Base-by-base conservation (phyloP, 768 basidiomycete species). In the Pholiota microspora region DNA sequence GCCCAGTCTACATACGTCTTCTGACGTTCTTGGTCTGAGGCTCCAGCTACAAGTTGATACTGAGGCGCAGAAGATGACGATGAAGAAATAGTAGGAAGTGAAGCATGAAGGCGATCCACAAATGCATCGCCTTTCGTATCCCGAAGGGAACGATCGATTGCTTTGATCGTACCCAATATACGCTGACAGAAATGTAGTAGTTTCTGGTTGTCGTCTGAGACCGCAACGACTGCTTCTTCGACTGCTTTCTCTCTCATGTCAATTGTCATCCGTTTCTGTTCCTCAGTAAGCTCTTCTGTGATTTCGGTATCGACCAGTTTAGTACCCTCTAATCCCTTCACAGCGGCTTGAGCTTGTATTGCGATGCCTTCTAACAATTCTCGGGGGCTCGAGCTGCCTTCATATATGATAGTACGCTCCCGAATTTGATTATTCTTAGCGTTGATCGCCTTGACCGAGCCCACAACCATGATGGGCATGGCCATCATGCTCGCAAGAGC, bases 401-500 rank as follows among this genome's bases (percentile, higher is more conserved):
- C 95, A 65, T 97, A 98, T 46, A 90, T 69, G 55, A 95, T 86
- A 2, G 83, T 86, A 27, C 92, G 85, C 67, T 94, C 93, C 27
- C 92, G 83, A 55, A 86, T 81, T 7, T 79, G 74, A 13, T 78
- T 70, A 56, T 73, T 76, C 74, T 81, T 85, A n/a, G 82, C 73
- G 3, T 76, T 74, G n/a, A 84, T 73, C 5, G 78, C 73, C 65
- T 88, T 88, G 49, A 84, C 79, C 16, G 87, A 87, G 4, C 79
- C 76, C 16, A 84, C 81, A n/a, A 85, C 84, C 93, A 94, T 94
- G 65, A 92, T 92, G 5, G 94, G 93, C 92, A 95, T 96, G 1
- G 92, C 93, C 84, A 96, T 92, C 89, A 95, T 94, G 57, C 89
- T 92, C 13, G 92, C 92, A 35, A 97, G 72, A 4, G 92, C 89